Conservation (phyloP, 176 grass and related monocot genomes). For the Carex littledalei region DNA sequence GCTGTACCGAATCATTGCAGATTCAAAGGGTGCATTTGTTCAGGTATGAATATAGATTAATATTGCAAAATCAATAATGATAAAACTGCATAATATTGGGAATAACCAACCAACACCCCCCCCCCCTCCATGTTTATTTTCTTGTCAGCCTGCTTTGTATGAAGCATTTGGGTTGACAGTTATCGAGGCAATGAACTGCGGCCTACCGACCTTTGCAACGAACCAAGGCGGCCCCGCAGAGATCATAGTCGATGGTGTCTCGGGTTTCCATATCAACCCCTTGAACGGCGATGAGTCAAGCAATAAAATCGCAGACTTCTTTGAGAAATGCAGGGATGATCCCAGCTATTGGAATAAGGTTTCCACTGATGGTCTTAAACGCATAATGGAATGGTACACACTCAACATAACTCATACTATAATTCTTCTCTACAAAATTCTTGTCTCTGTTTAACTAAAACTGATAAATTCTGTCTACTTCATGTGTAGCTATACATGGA, state of each 20-base stretch:
- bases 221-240: constrained; percentile 87
- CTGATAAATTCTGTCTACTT: not conserved
- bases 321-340: constrained; percentile 78
- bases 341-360: constrained; percentile 80
- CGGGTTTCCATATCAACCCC: constrained; percentile 90
- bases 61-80: not conserved
- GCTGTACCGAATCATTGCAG: constrained; percentile 85
- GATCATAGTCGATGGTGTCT: constrained; percentile 87
- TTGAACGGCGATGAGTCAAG: constrained; percentile 53
- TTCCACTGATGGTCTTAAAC: constrained; percentile 77
- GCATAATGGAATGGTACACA: constrained; percentile 82
- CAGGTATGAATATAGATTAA: constrained; percentile 41
- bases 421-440: not conserved
- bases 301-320: constrained; percentile 81
- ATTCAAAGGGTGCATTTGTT: constrained; percentile 87
- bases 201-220: constrained; percentile 80
- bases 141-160: constrained; percentile 81
- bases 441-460: not conserved
- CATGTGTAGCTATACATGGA: constrained; percentile 84
- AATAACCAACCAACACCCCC: not conserved
- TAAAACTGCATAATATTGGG: not conserved
- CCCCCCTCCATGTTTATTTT: not conserved
- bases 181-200: constrained; percentile 97
- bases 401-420: not conserved
- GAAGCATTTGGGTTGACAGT: constrained; percentile 95